A percentile compares a stretch with the other conserved stretches of the same genome.
phyloP scores from a whole-genome alignment of 441 rosid species.

The Eutrema salsugineum region DNA sequence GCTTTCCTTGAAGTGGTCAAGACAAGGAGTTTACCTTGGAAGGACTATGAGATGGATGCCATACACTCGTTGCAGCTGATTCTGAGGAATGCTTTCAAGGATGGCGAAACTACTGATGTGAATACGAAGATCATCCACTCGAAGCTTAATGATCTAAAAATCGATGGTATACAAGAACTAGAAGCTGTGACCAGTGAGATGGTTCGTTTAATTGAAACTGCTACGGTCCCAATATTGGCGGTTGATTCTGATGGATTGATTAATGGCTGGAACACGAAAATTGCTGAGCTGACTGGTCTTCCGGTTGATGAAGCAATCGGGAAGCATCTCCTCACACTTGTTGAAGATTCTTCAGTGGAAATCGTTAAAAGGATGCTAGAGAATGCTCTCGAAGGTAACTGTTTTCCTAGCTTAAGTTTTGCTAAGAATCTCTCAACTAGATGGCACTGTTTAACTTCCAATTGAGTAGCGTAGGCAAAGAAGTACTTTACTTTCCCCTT shows the following conservation, averaged over 20 bases:
- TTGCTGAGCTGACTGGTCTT: conserved; percentile 83
- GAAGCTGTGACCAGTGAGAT: conserved; percentile 96
- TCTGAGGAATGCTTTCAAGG: conserved; percentile 79
- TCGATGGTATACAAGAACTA: conserved; percentile 83
- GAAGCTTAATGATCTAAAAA: conserved; percentile 68
- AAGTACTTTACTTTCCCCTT: background rate
- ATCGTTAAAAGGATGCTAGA: conserved; percentile 60
- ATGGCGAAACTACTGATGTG: conserved; percentile 41
- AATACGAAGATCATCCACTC: conserved; percentile 53
- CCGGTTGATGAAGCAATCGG: conserved; percentile 84
- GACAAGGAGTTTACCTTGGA: conserved; percentile 90
- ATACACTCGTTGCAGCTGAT: conserved; percentile 96
- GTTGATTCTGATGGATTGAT: conserved; percentile 83
- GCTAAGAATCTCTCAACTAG: background rate
- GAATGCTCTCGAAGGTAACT: conserved; percentile 79
- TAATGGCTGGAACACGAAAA: conserved; percentile 95
- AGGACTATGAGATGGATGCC: conserved; percentile 97
- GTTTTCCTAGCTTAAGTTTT: conserved; percentile 8
- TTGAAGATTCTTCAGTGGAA: conserved; percentile 80
- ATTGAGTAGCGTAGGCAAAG: background rate
- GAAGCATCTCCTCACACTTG: conserved; percentile 71
- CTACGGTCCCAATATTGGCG: conserved; percentile 85
- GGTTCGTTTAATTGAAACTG: conserved; percentile 95
- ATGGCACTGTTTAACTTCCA: background rate
- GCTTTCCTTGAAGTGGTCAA: conserved; percentile 93